phyloP scores from a whole-genome alignment of 148 eudicot genomes.

The Euryodendron excelsum region DNA sequence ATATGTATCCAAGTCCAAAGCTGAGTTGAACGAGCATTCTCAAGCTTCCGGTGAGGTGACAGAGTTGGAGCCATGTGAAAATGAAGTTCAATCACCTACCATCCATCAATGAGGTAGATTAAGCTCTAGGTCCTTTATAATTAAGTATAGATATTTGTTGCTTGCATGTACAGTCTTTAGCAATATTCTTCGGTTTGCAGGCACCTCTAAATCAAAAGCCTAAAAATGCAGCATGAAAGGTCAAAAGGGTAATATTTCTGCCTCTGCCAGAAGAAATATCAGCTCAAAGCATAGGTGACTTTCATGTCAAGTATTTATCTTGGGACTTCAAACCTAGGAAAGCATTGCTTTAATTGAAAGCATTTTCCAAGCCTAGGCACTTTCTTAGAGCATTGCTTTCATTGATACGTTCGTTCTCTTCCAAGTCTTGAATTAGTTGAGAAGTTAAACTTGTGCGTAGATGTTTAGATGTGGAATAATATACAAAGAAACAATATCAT shows the following conservation, averaged over 20 bases:
- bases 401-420: no score
- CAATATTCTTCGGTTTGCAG: conserved; percentile 34
- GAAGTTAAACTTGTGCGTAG: neutral
- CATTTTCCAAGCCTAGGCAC: neutral
- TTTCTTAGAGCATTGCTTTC: neutral
- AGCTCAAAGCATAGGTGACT: conserved; percentile 57
- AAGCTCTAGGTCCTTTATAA: neutral
- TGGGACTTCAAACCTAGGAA: neutral
- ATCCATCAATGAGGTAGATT: conserved; percentile 44
- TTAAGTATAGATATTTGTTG: neutral
- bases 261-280: conserved; percentile 41
- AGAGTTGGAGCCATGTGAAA: conserved; percentile 34
- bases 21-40: conserved; percentile 34
- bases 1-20: conserved; percentile 19
- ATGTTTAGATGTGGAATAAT: no score
- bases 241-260: conserved; percentile 27
- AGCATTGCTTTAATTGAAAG: no score
- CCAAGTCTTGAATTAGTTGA: neutral
- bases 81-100: conserved; percentile 60
- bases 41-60: conserved; percentile 50
- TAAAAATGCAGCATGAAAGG: conserved; percentile 42
- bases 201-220: conserved; percentile 39
- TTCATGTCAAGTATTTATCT: neutral
- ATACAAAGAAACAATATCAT: no score
- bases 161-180: neutral